Evolutionary conservation across 2,329 filamentous ascomycete genomes (phyloP).

Genomic region (Westerdykella aurantiaca): DNA sequence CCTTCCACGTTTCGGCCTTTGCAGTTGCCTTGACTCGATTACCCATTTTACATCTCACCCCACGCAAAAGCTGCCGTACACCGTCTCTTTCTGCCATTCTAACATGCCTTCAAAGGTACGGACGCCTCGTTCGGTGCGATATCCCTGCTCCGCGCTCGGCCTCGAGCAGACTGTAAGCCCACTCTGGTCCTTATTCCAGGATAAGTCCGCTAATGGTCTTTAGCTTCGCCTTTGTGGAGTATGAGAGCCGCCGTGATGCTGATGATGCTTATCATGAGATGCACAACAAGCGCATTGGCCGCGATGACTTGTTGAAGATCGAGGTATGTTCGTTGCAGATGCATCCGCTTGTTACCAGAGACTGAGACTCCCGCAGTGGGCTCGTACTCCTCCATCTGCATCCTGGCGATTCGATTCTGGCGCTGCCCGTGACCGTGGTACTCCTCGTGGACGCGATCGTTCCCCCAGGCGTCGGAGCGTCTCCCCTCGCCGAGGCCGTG

Average conservation of each 20-base stretch:
- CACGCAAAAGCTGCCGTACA: conserved; percentile 31
- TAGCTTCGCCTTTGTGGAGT: conserved; percentile 97
- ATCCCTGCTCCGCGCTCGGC: conserved; percentile 94
- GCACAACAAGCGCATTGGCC: conserved; percentile 98
- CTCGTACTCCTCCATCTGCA: conserved; percentile 91
- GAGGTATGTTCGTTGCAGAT: conserved; percentile 59
- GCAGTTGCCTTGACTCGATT: conserved; percentile 3
- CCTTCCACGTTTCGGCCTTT: conserved; percentile 17
- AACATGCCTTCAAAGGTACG: conserved; percentile 66
- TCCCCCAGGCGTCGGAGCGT: conserved; percentile 45
- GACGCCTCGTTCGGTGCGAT: conserved; percentile 94
- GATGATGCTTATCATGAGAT: conserved; percentile 99
- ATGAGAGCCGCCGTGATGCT: conserved; percentile 95
- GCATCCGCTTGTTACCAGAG: not conserved
- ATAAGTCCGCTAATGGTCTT: conserved; percentile 12
- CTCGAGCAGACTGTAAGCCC: conserved; percentile 85
- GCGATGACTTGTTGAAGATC: conserved; percentile 94
- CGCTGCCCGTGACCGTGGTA: conserved; percentile 66
- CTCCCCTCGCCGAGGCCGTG: conserved; percentile 52
- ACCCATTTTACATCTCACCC: conserved; percentile 32
- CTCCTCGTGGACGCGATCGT: conserved; percentile 59
- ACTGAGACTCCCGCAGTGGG: conserved; percentile 64
- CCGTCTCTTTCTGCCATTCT: conserved; percentile 27
- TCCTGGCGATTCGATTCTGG: conserved; percentile 98
- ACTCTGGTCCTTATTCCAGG: not conserved